Conservation (phyloP, 495 filamentous ascomycete species). For the Evansstolkia leycettana region DNA sequence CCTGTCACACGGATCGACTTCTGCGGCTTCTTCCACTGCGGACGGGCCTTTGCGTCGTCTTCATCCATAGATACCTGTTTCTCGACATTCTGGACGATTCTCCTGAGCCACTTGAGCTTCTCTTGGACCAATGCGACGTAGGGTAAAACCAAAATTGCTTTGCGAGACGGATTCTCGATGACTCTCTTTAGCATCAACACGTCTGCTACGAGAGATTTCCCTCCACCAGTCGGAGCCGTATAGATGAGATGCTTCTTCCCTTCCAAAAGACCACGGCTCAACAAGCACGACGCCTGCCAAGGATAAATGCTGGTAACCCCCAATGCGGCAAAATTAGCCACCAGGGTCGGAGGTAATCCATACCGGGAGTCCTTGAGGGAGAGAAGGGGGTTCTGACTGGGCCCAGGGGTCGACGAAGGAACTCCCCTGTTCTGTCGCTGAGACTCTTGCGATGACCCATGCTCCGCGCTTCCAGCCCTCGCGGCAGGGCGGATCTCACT, state of each 20-base stretch:
- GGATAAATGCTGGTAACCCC: slow-evolving; percentile 64
- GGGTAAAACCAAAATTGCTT: slow-evolving; percentile 68
- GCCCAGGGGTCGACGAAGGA: slow-evolving; percentile 34
- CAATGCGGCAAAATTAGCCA: slow-evolving; percentile 49
- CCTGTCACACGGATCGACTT: slow-evolving; percentile 51
- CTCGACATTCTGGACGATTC: slow-evolving; percentile 51
- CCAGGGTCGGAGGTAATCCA: slow-evolving; percentile 45
- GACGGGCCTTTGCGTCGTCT: slow-evolving; percentile 9
- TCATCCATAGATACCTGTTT: slow-evolving; percentile 26
- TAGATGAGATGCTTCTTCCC: slow-evolving; percentile 66
- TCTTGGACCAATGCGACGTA: slow-evolving; percentile 79
- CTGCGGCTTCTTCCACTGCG: slow-evolving; percentile 21
- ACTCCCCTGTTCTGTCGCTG: slow-evolving; percentile 23
- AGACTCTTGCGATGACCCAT: slow-evolving; percentile 22
- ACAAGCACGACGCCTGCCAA: slow-evolving; percentile 73
- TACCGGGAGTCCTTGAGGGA: slow-evolving; percentile 53
- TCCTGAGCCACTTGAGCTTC: slow-evolving; percentile 66
- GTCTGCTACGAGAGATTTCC: slow-evolving; percentile 70
- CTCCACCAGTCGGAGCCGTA: slow-evolving; percentile 74
- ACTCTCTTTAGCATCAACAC: slow-evolving; percentile 63
- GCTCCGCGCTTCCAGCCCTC: slow-evolving; percentile 1
- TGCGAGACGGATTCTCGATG: slow-evolving; percentile 49
- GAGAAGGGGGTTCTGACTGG: slow-evolving; percentile 45
- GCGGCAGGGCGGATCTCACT: slow-evolving; percentile 25
- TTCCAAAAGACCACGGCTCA: slow-evolving; percentile 51